A percentile compares a stretch with the other conserved stretches of the same genome.
phyloP scores from a whole-genome alignment of 2,329 filamentous ascomycete genomes.

The Bipolaris bicolor region DNA sequence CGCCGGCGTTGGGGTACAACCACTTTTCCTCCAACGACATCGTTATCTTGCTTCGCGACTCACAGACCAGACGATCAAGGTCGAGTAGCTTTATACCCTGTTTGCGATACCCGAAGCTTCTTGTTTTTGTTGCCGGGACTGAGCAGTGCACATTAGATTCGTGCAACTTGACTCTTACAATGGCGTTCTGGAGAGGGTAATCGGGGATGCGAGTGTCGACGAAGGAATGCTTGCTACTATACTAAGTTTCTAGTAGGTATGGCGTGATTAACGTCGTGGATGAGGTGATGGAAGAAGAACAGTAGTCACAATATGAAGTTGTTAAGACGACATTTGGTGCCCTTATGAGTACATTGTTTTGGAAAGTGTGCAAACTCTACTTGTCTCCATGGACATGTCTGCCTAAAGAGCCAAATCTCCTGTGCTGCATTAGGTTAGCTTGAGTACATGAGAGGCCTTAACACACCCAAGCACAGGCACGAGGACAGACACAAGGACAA shows the following conservation, averaged over 20 bases:
- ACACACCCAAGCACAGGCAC: neutral
- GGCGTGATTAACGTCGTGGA: slow-evolving; percentile 9
- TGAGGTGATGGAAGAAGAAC: slow-evolving; percentile 3
- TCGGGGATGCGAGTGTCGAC: slow-evolving; percentile 11
- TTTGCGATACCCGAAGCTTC: slow-evolving; percentile 33
- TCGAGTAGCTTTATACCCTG: slow-evolving; percentile 31
- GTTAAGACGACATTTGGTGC: neutral
- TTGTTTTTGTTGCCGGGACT: slow-evolving; percentile 20
- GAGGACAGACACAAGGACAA: too few relatives aligned
- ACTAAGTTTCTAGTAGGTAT: slow-evolving; percentile 3
- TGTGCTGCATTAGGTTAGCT: neutral
- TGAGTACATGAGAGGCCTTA: neutral
- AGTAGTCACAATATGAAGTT: slow-evolving; percentile 11
- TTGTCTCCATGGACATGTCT: neutral
- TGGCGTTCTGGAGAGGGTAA: slow-evolving; percentile 15
- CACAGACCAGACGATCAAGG: neutral
- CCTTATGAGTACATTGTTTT: slow-evolving; percentile 2
- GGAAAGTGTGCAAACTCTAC: neutral
- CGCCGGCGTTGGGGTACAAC: slow-evolving; percentile 23
- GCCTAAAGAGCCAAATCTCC: neutral
- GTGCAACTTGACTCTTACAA: slow-evolving; percentile 17
- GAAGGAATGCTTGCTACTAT: slow-evolving; percentile 8
- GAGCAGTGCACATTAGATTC: slow-evolving; percentile 22
- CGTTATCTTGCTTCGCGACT: slow-evolving; percentile 8
- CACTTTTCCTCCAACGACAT: slow-evolving; percentile 9